Base-by-base conservation (phyloP, 1,284 basidiomycete genomes). In the Schizophyllum amplum region DNA sequence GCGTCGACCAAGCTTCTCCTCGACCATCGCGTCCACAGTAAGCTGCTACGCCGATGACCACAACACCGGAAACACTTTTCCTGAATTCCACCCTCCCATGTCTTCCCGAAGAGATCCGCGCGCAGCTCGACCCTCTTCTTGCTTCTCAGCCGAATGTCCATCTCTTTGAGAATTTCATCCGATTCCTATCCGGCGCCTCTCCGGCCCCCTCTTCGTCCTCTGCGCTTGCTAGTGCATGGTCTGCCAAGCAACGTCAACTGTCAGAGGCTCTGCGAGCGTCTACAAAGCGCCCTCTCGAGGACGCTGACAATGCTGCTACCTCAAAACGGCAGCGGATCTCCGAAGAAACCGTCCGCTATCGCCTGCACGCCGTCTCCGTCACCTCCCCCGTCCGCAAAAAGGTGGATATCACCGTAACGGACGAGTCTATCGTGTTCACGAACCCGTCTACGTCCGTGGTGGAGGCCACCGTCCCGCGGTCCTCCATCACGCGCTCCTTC, bases 301-400 rank as follows among this genome's bases (percentile, higher is more conserved):
- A 55, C 47, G 60, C 59, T 48, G 60, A 54, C 33, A 56, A 54
- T 25, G 20, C 25, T 42, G 13, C 23, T 23, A 56, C 49, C 51
- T 27, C 57, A 17, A 65, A 69, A 59, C 64, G 64, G 17, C 63
- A 62, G 42, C 64, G 58, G 53, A 55, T 60, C 9, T 52, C 53
- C 13, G 70, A 75, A 53, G 77, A 78, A 46, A 63, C 63, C 0
- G 75, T 81, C 0, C 60, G 78, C 4, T 83, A 77, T 69, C 80
- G 80, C 2, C 70, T 87, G 4, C 80, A 83, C 42, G 69, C 79
- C 24, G 68, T 87, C 52, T 86, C 85, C 22, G 72, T 78, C 11
- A 81, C 82, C 9, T 80, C 85, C 0, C 86, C 86, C n/a, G 66
- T 87, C 47, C 81, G 86, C 53, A 87, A 85, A 70, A 87, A 86